Evolutionary conservation across 352 stramenopile species (phyloP), one percentile per base, ranked within the genome.

Genomic region (Phytophthora cactorum): DNA sequence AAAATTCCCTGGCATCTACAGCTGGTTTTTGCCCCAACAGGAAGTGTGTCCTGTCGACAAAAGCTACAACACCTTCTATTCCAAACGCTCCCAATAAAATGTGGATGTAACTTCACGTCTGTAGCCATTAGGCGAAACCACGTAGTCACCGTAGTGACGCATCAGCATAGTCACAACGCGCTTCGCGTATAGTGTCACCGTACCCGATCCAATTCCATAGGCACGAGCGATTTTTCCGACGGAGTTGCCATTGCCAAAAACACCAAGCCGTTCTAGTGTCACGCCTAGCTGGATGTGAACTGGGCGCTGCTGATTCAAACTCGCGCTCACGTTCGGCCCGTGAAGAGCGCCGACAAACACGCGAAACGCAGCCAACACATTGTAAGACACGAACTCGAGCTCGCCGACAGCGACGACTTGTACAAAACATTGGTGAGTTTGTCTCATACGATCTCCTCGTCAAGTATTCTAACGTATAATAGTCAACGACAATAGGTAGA

Each of bases 1-100:
- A 63, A 22, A 47, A 36, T 27, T 0, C 25, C 34, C 45, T 22
- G 8, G 22, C 25, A 34, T 52, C 25, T 2, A 52, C 25, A 17
- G 2, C 45, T n/a, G 36, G 49, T 38, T 59, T 66, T 15, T 66
- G 49, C 4, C n/a, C 27, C 10, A 52, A 44, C 4, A 46, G 47
- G 1, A 57, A 43, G 10, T 65, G 47, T 1, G 58, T 58, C 1
- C 58, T 36, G 28, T 49, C n/a, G 15, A 49, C 36, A 41, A 41
- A 41, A 15, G 9, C 36, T 4, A 14, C 36, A 2, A 7, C 12
- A 15, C 36, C 36, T 15, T 41, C 36, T 14, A 41, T 41, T 15
- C 9, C 36, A 41, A 41, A 4, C 36, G 36, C 9, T 11, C 36
- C 2, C 36, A 4, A 14, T 41, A 41, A 41, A 41, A 41, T 11